phyloP scores from a whole-genome alignment of 345 rosid genomes.

The Zanthoxylum bungeanum region DNA sequence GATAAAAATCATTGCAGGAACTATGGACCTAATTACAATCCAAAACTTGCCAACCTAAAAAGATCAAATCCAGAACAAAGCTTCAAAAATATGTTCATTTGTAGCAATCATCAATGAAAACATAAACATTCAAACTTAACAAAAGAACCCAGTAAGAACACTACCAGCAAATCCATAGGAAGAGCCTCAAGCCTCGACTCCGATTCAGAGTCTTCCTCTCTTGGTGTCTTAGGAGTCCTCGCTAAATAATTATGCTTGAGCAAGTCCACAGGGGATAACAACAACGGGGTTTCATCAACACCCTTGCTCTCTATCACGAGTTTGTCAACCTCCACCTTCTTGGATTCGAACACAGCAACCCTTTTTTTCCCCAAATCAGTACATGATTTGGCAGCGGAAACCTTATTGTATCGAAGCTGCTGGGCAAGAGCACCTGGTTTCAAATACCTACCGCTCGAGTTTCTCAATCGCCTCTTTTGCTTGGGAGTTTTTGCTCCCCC shows the following conservation, averaged over 20 bases:
- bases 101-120: not conserved
- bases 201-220: constrained; percentile 40
- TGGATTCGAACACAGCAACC: constrained; percentile 43
- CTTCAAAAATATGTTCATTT: not conserved
- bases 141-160: not conserved
- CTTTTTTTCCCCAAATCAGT: constrained; percentile 75
- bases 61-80: not conserved
- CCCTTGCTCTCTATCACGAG: constrained; percentile 22
- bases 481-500: constrained; percentile 34
- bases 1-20: not conserved
- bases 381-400: constrained; percentile 51
- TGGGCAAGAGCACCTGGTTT: constrained; percentile 89
- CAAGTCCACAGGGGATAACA: constrained; percentile 58
- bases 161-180: constrained; percentile 87
- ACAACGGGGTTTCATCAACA: constrained; percentile 47
- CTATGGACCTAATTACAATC: not conserved
- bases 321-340: constrained; percentile 35
- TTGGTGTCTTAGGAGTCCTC: constrained; percentile 83
- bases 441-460: constrained; percentile 56
- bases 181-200: constrained; percentile 83
- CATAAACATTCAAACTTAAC: not conserved
- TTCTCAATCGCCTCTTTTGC: constrained; percentile 54
- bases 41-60: not conserved
- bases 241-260: constrained; percentile 38
- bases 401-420: constrained; percentile 59